These are phyloP conservation scores for Clitocybe nebularis DNA, from an alignment of 1,284 basidiomycete species.

Conservation along the genomic window DNA sequence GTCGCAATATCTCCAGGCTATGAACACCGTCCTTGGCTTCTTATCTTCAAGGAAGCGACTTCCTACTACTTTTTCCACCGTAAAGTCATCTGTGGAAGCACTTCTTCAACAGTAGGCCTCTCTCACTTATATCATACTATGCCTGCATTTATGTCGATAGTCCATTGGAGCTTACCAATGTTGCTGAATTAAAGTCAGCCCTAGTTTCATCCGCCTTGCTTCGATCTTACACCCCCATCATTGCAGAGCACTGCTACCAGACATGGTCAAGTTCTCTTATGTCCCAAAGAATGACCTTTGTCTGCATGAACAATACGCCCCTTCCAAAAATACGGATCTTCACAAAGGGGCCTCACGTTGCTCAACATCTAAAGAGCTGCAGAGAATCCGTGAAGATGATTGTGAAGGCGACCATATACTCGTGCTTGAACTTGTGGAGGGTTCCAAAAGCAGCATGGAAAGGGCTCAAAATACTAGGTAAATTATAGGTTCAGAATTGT, in stretches of 20 bases:
- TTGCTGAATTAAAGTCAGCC: slow-evolving; percentile 84
- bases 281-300: slow-evolving; percentile 65
- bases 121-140: slow-evolving; percentile 25
- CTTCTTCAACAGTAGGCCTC: slow-evolving; percentile 63
- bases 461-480: slow-evolving; percentile 27
- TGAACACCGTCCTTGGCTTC: slow-evolving; percentile 90
- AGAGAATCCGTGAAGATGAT: no score
- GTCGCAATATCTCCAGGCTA: slow-evolving; percentile 50
- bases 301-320: slow-evolving; percentile 39
- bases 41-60: slow-evolving; percentile 81
- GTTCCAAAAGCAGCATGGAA: slow-evolving; percentile 43
- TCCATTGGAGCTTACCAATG: slow-evolving; percentile 72
- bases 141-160: no score
- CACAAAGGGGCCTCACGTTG: slow-evolving; percentile 20
- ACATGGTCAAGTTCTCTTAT: slow-evolving; percentile 81
- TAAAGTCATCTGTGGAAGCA: slow-evolving; percentile 75
- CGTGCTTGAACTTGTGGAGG: slow-evolving; percentile 71
- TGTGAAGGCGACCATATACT: slow-evolving; percentile 71
- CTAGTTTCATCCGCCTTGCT: neutral
- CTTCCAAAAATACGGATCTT: slow-evolving; percentile 16
- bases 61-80: slow-evolving; percentile 75
- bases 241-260: slow-evolving; percentile 72
- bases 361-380: no score
- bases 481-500: slow-evolving; percentile 8
- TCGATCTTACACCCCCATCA: slow-evolving; percentile 7